Evolutionary conservation across 23 red algal species (phyloP).

Genomic region (Gracilaria gracilis): DNA sequence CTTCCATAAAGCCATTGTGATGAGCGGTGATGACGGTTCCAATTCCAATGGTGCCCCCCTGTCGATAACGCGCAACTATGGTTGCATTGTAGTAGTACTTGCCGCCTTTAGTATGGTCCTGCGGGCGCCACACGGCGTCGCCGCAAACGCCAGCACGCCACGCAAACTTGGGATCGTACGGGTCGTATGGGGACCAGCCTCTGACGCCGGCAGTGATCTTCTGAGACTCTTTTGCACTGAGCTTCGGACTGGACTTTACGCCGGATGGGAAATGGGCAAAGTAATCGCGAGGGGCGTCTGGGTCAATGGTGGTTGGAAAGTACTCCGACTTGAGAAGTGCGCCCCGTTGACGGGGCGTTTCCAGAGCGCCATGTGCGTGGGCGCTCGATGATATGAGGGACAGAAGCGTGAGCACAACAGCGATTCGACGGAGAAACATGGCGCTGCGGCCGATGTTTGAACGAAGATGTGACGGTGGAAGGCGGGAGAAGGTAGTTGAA

Average conservation of each 20-base stretch:
- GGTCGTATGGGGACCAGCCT: constrained; percentile 54
- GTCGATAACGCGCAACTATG: constrained; percentile 26
- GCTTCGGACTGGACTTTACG: not conserved
- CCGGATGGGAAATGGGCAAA: constrained; percentile 58
- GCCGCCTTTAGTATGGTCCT: constrained; percentile 50
- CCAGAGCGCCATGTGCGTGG: constrained; percentile 32
- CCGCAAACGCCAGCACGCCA: constrained; percentile 56
- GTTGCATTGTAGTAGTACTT: constrained; percentile 31
- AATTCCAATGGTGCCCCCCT: constrained; percentile 38
- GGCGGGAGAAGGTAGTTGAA: too few species aligned
- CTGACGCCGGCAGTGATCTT: constrained; percentile 20
- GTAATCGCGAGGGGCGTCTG: constrained; percentile 32
- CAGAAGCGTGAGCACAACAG: not conserved
- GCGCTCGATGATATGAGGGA: not conserved
- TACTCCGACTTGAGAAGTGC: constrained; percentile 12
- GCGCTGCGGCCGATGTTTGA: too few species aligned
- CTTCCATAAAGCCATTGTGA: constrained; percentile 75
- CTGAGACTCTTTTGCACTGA: constrained; percentile 30
- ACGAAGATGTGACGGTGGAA: too few species aligned
- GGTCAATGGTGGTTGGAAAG: not conserved
- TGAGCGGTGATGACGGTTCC: constrained; percentile 47
- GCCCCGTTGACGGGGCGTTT: constrained; percentile 24
- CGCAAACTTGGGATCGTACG: constrained; percentile 31
- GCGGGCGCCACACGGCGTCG: constrained; percentile 36
- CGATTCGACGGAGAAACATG: not conserved